Percentiles rank a stretch among this genome's conserved stretches.
phyloP scores from a whole-genome alignment of 2,329 filamentous ascomycete species.

The Colletotrichum higginsianum region DNA sequence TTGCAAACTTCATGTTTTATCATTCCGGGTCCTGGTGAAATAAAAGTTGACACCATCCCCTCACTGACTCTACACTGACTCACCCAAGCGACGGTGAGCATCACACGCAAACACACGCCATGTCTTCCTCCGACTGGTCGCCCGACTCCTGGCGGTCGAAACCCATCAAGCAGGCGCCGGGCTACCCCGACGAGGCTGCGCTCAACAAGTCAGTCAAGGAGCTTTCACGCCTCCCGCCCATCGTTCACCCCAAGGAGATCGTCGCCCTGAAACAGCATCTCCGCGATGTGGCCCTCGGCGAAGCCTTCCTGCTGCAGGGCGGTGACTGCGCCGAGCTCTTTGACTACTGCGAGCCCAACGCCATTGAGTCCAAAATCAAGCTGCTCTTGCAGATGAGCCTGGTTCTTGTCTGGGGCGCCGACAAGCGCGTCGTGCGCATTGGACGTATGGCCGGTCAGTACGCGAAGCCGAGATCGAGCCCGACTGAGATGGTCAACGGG shows the following conservation, averaged over 20 bases:
- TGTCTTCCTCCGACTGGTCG: conserved; percentile 60
- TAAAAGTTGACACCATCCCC: neutral
- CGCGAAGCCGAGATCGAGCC: conserved; percentile 92
- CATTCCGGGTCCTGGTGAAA: neutral
- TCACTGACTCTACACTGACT: neutral
- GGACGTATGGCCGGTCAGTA: conserved; percentile 98
- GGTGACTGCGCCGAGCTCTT: conserved; percentile 98
- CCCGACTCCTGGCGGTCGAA: conserved; percentile 82
- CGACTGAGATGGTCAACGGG: conserved; percentile 86
- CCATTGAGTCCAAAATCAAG: conserved; percentile 97
- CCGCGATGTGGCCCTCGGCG: conserved; percentile 88
- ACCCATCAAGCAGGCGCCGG: conserved; percentile 83
- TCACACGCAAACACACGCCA: conserved; percentile 7
- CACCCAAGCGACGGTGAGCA: neutral
- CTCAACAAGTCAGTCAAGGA: conserved; percentile 74
- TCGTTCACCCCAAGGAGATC: conserved; percentile 87
- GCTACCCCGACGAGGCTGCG: conserved; percentile 74
- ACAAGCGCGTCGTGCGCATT: conserved; percentile 90
- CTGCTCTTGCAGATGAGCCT: conserved; percentile 97
- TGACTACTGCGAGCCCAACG: conserved; percentile 90
- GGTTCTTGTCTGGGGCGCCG: conserved; percentile 90
- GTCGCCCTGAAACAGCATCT: conserved; percentile 83
- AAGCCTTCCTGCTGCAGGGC: conserved; percentile 94
- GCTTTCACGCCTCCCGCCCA: conserved; percentile 79
- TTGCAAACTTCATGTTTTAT: neutral